These are phyloP conservation scores for Metarhizium sp. DNA, from an alignment of 2,329 filamentous ascomycete genomes.

Conservation along the genomic window DNA sequence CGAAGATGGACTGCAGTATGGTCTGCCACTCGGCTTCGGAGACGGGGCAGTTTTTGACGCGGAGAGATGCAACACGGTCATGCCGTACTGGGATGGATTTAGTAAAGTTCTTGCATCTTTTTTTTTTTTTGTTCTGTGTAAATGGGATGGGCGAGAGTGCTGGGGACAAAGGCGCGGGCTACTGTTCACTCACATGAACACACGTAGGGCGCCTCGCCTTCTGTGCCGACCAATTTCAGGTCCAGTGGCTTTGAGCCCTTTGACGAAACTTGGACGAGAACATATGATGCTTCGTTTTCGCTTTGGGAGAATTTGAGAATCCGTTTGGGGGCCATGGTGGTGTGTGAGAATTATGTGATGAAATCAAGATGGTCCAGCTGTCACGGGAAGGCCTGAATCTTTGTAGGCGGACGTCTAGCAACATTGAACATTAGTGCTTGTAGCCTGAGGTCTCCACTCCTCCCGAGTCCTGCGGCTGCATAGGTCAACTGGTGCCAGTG, in stretches of 20 bases:
- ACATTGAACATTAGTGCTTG: too few species aligned
- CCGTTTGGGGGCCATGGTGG: conserved; percentile 15
- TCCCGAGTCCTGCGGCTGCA: too few species aligned
- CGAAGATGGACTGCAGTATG: conserved; percentile 48
- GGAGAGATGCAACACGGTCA: conserved; percentile 41
- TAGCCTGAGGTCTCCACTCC: too few species aligned
- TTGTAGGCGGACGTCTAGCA: too few species aligned
- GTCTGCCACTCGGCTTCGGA: conserved; percentile 57
- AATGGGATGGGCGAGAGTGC: background rate
- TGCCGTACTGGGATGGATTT: conserved; percentile 40
- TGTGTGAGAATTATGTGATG: background rate
- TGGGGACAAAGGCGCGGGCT: background rate
- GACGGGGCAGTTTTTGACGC: conserved; percentile 43
- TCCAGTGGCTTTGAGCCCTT: conserved; percentile 46
- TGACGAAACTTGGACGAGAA: conserved; percentile 51
- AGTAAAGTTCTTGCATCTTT: background rate
- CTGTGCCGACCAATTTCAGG: conserved; percentile 58
- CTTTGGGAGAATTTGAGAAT: conserved; percentile 52
- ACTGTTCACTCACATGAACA: conserved; percentile 38
- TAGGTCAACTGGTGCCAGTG: too few species aligned
- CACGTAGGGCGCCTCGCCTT: conserved; percentile 52
- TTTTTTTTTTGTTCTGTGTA: background rate
- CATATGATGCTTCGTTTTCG: conserved; percentile 39
- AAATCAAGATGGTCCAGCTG: too few species aligned
- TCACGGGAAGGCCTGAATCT: too few species aligned